Evolutionary conservation across 1,284 basidiomycete species (phyloP), one percentile per base, ranked within the genome.

Genomic region (Rhodotorula sp.): DNA sequence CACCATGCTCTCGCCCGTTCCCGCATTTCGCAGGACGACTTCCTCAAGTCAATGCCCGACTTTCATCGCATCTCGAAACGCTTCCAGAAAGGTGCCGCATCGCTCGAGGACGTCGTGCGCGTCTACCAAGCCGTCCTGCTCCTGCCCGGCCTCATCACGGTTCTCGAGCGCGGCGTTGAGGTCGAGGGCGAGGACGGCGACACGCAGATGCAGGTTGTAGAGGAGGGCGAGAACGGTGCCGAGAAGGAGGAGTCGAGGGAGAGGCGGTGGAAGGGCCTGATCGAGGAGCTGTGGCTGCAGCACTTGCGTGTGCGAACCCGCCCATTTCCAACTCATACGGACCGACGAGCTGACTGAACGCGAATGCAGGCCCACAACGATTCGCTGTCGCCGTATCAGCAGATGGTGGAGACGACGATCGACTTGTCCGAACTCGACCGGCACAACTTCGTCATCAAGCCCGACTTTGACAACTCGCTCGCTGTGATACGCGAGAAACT

Each of bases 371-470:
- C 88, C 76, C 85, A 86, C 75, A 82, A 86, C 34, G 81, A 79
- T 0, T 87, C 83, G 66, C 84, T 96, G 7, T 83, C 84, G 19
- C 91, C 92, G 77, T 94, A 94, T 76, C 84, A 86, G 8, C 91
- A 94, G 76, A 94, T 99, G 89, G 94, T 99, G 5, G 93, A 98
- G 80, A 88, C 91, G 68, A 98, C 95, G 0, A 86, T 99, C 54
- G 96, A 99, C 77, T 86, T 98, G 27, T 87, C 90, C 57, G 89
- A 95, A 75, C 84, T 97, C 13, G 77, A 81, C 83, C 89, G 66
- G 82, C 92, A 98, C 81, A 91, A 91, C 76, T 95, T 90, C 78
- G 89, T 94, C 36, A 70, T 99, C 78, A 94, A 93, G 79, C 89
- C 95, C 0, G 93, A 94, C 69, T 95, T 92, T 76, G 90, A 95